phyloP scores from a whole-genome alignment of 2,329 filamentous ascomycete species.

The Conoideocrella luteorostrata region DNA sequence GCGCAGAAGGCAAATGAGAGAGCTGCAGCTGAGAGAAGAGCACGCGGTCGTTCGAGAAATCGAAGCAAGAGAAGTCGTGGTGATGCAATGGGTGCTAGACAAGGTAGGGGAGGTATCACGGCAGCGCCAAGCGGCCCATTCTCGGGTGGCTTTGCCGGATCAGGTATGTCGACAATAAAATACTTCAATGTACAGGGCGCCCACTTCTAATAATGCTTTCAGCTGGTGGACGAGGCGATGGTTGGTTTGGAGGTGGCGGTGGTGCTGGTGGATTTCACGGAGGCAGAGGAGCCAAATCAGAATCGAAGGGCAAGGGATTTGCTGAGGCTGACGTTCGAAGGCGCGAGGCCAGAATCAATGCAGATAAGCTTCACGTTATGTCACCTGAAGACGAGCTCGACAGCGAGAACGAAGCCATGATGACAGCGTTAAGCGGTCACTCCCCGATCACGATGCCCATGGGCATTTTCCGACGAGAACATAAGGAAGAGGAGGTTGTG shows the following conservation, averaged over 20 bases:
- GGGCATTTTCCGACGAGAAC: slow-evolving; percentile 48
- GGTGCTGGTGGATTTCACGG: slow-evolving; percentile 20
- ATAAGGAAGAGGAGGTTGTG: slow-evolving; percentile 46
- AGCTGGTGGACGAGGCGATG: slow-evolving; percentile 18
- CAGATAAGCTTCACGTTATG: slow-evolving; percentile 46
- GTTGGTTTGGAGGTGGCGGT: slow-evolving; percentile 25
- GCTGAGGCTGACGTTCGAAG: slow-evolving; percentile 24
- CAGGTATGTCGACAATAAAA: slow-evolving; percentile 10
- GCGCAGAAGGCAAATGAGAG: slow-evolving; percentile 35
- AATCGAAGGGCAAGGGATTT: slow-evolving; percentile 34
- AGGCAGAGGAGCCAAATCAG: slow-evolving; percentile 21
- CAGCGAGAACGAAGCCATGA: slow-evolving; percentile 37
- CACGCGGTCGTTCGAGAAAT: slow-evolving; percentile 31
- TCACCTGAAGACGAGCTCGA: slow-evolving; percentile 37
- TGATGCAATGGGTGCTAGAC: slow-evolving; percentile 36
- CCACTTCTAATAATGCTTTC: slow-evolving; percentile 5
- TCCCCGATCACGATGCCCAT: slow-evolving; percentile 40
- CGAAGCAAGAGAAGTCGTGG: slow-evolving; percentile 37
- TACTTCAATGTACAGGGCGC: background rate
- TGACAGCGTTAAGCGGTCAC: slow-evolving; percentile 25
- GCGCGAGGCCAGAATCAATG: slow-evolving; percentile 47
- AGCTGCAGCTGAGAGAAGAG: slow-evolving; percentile 32
- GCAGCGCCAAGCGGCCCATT: slow-evolving; percentile 36
- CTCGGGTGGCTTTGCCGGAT: slow-evolving; percentile 24
- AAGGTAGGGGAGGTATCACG: slow-evolving; percentile 28